Base-by-base conservation (phyloP, 2,329 filamentous ascomycete species). In the Sporothrix pallida region DNA sequence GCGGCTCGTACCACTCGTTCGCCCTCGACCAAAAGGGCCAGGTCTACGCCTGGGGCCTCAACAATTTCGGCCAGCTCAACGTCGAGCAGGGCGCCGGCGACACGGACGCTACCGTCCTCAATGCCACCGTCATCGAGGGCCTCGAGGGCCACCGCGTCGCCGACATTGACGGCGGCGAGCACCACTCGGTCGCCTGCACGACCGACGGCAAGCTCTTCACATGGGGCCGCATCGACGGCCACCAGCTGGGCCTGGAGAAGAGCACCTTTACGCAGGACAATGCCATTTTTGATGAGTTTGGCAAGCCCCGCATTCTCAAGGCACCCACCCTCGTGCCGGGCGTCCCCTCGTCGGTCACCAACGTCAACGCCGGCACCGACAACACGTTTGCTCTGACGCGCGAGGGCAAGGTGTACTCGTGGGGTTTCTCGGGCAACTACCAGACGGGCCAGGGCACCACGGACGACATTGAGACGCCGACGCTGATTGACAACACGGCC, bases 31-130 rank as follows among this genome's bases (percentile, higher is more conserved):
- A 88, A 73, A 87, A 88, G 15, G 92, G 90, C 54, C 86, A 88
- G 44, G 91, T 95, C 46, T 96, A 90, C 82, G 88, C 90, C 0
- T 97, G 94, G 93, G 94, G 94, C 31, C 85, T 95, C 44, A 97
- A 97, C 86, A 94, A 92, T 82, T 97, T 93, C 81, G 92, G 91
- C 76, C 91, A 97, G 83, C 93, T 92, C 17, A 93, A 92, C 74
- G 77, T 80, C 74, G 84, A 85, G 17, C 86, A 89, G 60, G 85
- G 87, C 72, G 90, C 88, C 15, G 91, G 90, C 46, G 88, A 91
- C 74, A 89, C 92, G 71, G 90, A 92, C 76, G 91, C 91, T 48
- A 89, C 91, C 75, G 87, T 97, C 70, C 86, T 92, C n/a, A 88
- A 89, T 77, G 92, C 94, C 2, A 89, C 88, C 58, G 83, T 91